These are phyloP conservation scores for Suhomyces chickasaworum DNA, from an alignment of 1,139 yeast genomes.

Conservation along the genomic window DNA sequence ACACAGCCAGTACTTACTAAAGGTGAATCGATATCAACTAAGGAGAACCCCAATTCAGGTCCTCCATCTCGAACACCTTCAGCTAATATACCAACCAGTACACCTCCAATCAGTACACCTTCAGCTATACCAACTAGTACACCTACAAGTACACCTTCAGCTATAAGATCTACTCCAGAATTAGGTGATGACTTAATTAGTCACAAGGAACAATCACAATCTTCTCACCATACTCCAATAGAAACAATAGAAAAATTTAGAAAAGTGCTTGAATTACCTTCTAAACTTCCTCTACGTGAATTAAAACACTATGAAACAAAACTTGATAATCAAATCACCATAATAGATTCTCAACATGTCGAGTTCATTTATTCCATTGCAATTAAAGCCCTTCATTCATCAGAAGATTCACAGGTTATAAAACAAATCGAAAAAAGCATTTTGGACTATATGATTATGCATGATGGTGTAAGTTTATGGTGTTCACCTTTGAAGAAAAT, in stretches of 20 bases:
- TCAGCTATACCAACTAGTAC: too few relatives aligned
- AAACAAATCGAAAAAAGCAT: constrained; percentile 19
- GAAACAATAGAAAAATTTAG: constrained; percentile 3
- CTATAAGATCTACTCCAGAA: too few relatives aligned
- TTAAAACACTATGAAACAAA: constrained; percentile 38
- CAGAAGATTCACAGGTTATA: constrained; percentile 16
- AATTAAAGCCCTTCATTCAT: neutral
- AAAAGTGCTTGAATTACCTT: constrained; percentile 16
- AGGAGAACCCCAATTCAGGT: neutral
- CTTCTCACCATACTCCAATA: neutral
- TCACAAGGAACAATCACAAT: too few relatives aligned
- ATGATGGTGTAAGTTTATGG: constrained; percentile 59
- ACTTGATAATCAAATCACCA: constrained; percentile 28
- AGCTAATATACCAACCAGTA: too few relatives aligned
- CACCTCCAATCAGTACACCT: neutral
- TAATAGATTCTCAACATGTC: constrained; percentile 20
- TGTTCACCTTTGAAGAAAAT: constrained; percentile 56
- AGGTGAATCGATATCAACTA: neutral
- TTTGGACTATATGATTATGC: constrained; percentile 50
- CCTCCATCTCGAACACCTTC: too few relatives aligned
- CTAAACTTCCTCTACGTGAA: constrained; percentile 37
- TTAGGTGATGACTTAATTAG: too few relatives aligned
- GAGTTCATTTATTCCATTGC: constrained; percentile 20
- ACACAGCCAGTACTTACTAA: neutral
- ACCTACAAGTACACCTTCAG: too few relatives aligned